Conservation (phyloP, 306 rosid genomes). For the Astragalus membranaceus region DNA sequence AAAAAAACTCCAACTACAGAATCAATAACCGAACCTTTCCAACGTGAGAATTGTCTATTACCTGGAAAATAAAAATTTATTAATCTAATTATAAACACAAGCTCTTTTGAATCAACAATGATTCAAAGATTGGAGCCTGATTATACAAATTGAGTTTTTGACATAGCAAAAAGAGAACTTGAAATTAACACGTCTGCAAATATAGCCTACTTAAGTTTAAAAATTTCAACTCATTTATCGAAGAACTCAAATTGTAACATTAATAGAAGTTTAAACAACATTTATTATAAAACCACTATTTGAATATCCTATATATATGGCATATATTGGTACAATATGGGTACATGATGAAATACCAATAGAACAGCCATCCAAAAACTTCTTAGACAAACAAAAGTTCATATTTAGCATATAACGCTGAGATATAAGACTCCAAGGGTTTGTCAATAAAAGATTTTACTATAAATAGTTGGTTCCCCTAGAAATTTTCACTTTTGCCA, state of each 20-base stretch:
- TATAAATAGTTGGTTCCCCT: background rate
- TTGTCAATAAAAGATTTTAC: background rate
- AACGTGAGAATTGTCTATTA: constrained; percentile 9
- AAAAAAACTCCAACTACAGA: constrained; percentile 24
- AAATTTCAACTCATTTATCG: background rate
- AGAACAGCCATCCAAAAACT: background rate
- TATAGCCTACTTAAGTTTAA: no score
- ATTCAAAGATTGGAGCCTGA: no score
- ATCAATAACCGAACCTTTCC: constrained; percentile 36
- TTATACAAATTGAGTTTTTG: background rate
- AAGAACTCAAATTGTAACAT: background rate
- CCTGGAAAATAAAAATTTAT: background rate
- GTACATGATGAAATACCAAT: no score
- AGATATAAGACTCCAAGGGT: background rate
- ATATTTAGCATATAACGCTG: background rate
- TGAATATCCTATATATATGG: no score
- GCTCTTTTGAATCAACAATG: background rate
- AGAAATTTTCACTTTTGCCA: background rate
- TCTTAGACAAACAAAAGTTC: background rate
- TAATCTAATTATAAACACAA: background rate
- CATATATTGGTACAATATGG: background rate
- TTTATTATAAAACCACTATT: no score
- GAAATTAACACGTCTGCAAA: no score
- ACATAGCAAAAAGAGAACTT: background rate
- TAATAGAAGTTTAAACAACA: no score